Evolutionary conservation across 352 stramenopile species (phyloP), one percentile per base, ranked within the genome.

Genomic region (Pythium scleroteichum): DNA sequence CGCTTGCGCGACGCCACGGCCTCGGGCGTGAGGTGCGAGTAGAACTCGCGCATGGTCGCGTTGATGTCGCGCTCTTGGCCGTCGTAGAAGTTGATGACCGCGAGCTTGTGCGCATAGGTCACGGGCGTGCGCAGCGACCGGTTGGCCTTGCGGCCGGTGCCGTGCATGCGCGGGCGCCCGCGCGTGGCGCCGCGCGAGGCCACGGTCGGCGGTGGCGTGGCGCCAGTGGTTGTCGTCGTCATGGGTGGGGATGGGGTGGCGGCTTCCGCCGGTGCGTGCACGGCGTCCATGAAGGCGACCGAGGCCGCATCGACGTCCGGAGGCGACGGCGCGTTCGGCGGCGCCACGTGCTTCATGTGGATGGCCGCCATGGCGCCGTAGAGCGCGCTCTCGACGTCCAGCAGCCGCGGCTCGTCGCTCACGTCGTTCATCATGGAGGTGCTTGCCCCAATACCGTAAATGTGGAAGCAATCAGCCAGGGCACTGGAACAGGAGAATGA

Each of bases 41-140:
- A 79, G 56, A 79, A 79, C 56, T 67, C 46, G 24, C 45, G 57
- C 27, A 79, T 50, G 1, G 71, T 79, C 33, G 71, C 67, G 42
- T 73, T 68, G 57, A 79, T 79, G 68, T 79, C 68, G 52, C 64
- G 56, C 38, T 65, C 58, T 27, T 69, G 49, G 23, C 59, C 45
- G 16, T 78, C 71, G 59, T 72, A 79, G 49, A 69, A 79, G 26
- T 73, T 64, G 57, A 79, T 74, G n/a, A 79, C 64, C 33, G 59
- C 60, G 26, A 73, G 69, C 49, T 79, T 79, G 60, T 79, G 71
- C 26, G 64, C 64, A 57, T 75, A 79, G 33, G 71, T 76, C 60
- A 76, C 71, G 38, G 71, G 53, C 33, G 42, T 62, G 23, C 68
- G 68, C 61, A 79, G 44, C 61, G 72, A 60, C 49, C 54, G 57